Base-by-base conservation (phyloP, 345 rosid genomes). In the Eucalyptus tenuipes region DNA sequence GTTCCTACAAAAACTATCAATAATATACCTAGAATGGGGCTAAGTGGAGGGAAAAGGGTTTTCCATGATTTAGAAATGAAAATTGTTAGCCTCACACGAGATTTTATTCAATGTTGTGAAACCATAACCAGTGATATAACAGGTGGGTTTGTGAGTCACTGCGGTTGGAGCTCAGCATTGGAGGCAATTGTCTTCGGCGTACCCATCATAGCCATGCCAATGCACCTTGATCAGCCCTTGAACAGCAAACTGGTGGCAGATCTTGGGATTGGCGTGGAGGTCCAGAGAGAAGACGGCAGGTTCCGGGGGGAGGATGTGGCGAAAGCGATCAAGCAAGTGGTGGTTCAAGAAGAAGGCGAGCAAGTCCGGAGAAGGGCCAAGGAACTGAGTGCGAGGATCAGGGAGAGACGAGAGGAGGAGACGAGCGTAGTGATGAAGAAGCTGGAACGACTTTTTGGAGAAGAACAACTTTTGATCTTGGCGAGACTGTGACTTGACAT, bases 121-220 rank as follows among this genome's bases (percentile, higher is more conserved):
- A 75, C 47, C 45, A 22, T 75, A 20, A 24, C 13, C 13, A 15
- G 29, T 75, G 15, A 37, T 37, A 20, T 10, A 75, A 75, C 47
- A 75, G 84, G 84, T 25, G 94, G 92, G 66, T 91, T 93, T 89
- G 87, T 93, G 92, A 91, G 93, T n/a, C 93, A 92, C 29, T 92
- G 92, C 68, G 92, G 94, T 15, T 93, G 94, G 93, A 89, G 91
- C 47, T 93, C 93, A 4, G 48, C 88, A 25, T 85, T 91, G 66
- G 92, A 93, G 49, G 90, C 91, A 10, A 87, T 93, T 49, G 86
- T 75, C 55, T 90, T 57, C 29, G 93, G 93, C 7, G 93, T 91
- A 7, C 93, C 93, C 13, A 89, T 92, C 14, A 88, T 92, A 50
- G 93, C 91, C 42, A 86, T 93, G 87, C 90, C 93, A 1, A 89